Evolutionary conservation across 495 filamentous ascomycete genomes (phyloP).

Genomic region (Xylaria palmicola): DNA sequence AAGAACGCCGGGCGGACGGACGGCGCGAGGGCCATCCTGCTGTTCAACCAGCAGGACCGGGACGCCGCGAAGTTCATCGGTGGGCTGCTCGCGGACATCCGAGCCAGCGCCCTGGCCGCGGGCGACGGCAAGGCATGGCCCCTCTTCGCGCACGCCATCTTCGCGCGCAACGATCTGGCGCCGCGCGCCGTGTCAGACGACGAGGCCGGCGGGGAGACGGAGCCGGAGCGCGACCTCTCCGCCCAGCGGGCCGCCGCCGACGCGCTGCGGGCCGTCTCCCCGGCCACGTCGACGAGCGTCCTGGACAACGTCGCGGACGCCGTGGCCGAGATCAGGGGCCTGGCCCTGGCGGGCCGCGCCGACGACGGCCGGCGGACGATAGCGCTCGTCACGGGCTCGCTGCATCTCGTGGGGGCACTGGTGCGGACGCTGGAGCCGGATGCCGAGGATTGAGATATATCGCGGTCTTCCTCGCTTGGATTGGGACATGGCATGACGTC

Average conservation of each 20-base stretch:
- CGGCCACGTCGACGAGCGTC: constrained; percentile 19
- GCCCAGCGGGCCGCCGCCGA: constrained; percentile 34
- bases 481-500: neutral
- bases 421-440: constrained; percentile 69
- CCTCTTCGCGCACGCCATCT: constrained; percentile 38
- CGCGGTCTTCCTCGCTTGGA: too few relatives aligned
- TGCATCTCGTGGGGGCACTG: constrained; percentile 83
- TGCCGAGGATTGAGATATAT: constrained; percentile 18
- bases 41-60: constrained; percentile 95
- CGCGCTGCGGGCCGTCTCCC: constrained; percentile 20
- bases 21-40: constrained; percentile 48
- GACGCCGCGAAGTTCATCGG: constrained; percentile 61
- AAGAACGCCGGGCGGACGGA: constrained; percentile 32
- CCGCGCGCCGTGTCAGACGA: neutral
- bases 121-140: neutral
- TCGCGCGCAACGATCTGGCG: constrained; percentile 43
- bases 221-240: constrained; percentile 30
- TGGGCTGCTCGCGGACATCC: constrained; percentile 40
- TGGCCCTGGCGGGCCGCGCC: constrained; percentile 3
- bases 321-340: constrained; percentile 23
- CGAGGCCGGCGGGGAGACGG: neutral
- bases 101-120: constrained; percentile 5
- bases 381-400: constrained; percentile 74
- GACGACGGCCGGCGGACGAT: constrained; percentile 18
- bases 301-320: constrained; percentile 30